phyloP scores from a whole-genome alignment of 2,329 filamentous ascomycete species.

The Coniosporium tulheliwenetii region DNA sequence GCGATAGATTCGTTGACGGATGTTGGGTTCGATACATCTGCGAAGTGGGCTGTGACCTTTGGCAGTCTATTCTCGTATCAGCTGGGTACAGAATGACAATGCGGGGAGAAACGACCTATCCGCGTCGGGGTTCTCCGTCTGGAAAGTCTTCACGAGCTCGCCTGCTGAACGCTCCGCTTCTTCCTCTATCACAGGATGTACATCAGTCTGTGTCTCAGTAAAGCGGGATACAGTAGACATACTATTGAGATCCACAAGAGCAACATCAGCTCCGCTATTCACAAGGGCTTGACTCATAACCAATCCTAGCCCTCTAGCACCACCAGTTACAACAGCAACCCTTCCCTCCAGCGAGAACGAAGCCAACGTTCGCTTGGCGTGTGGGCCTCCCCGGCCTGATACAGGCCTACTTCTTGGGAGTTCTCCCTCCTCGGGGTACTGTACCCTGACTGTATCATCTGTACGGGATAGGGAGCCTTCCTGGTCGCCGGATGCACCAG shows the following conservation, averaged over 20 bases:
- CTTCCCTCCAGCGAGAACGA: conserved; percentile 76
- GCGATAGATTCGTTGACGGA: conserved; percentile 62
- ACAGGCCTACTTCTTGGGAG: conserved; percentile 58
- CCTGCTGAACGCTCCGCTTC: conserved; percentile 67
- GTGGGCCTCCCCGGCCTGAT: conserved; percentile 60
- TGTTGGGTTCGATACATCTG: conserved; percentile 67
- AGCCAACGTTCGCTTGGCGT: conserved; percentile 72
- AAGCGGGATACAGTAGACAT: conserved; percentile 19
- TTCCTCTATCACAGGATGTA: conserved; percentile 42
- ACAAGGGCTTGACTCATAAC: conserved; percentile 90
- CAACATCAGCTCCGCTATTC: conserved; percentile 73
- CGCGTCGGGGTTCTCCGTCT: conserved; percentile 62
- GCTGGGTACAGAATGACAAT: conserved; percentile 1
- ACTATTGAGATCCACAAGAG: conserved; percentile 91
- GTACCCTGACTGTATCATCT: conserved; percentile 60
- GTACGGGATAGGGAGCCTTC: conserved; percentile 65
- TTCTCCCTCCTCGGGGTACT: conserved; percentile 61
- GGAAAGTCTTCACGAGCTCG: conserved; percentile 59
- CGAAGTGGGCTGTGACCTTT: conserved; percentile 77
- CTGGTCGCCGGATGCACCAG: conserved; percentile 27
- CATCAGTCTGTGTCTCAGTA: too few species aligned
- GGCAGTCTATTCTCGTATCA: conserved; percentile 39
- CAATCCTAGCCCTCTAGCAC: conserved; percentile 73
- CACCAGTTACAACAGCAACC: conserved; percentile 76
- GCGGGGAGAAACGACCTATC: conserved; percentile 21